phyloP scores from a whole-genome alignment of 768 basidiomycete species.

The Lentinula aciculospora region DNA sequence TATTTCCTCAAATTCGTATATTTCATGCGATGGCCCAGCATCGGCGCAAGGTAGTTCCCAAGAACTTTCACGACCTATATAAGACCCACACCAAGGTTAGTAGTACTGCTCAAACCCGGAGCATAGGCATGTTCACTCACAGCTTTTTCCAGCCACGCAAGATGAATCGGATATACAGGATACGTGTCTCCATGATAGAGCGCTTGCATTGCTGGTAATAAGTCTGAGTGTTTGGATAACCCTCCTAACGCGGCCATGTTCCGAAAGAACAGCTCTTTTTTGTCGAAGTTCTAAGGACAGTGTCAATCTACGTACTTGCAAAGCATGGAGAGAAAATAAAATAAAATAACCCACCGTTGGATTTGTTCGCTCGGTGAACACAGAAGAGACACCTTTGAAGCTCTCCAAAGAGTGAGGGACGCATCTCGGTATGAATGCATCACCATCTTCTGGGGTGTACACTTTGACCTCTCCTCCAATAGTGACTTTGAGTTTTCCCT shows the following conservation, averaged over 20 bases:
- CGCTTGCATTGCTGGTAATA: slow-evolving; percentile 5
- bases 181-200: neutral
- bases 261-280: too few species aligned
- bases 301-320: neutral
- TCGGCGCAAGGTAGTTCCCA: neutral
- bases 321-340: neutral
- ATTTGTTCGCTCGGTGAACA: slow-evolving; percentile 7
- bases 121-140: too few species aligned
- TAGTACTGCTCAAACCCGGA: too few species aligned
- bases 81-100: neutral
- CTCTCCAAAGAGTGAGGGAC: slow-evolving; percentile 20
- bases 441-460: slow-evolving; percentile 24
- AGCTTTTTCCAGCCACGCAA: neutral
- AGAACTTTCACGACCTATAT: neutral
- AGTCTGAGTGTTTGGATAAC: neutral
- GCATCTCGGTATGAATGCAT: slow-evolving; percentile 22
- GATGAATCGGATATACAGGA: neutral
- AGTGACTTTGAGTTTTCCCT: slow-evolving; percentile 24
- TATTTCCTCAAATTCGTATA: neutral
- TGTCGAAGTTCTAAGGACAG: neutral
- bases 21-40: neutral
- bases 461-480: slow-evolving; percentile 15
- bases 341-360: neutral
- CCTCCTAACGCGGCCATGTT: too few species aligned
- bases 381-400: slow-evolving; percentile 20